Percentiles rank a stretch among this genome's conserved stretches.
phyloP scores from a whole-genome alignment of 2,329 filamentous ascomycete genomes.

The Xylariales sp. region DNA sequence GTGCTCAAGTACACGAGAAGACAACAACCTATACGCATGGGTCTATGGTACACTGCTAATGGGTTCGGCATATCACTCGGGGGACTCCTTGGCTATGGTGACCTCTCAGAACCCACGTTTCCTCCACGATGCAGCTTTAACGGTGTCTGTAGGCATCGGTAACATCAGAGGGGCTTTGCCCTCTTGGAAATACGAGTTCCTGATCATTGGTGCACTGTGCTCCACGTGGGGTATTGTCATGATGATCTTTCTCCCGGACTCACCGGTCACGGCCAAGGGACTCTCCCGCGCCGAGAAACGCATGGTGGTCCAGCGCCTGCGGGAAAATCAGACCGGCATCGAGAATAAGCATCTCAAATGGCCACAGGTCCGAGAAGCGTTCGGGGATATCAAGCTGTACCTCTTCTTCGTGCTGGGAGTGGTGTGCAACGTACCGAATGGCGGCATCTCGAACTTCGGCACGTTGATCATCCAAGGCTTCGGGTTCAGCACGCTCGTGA shows the following conservation, averaged over 20 bases:
- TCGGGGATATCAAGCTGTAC: slow-evolving; percentile 46
- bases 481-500: slow-evolving; percentile 47
- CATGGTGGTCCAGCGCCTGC: slow-evolving; percentile 40
- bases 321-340: slow-evolving; percentile 44
- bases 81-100: slow-evolving; percentile 46
- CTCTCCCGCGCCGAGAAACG: slow-evolving; percentile 37
- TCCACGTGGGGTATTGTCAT: slow-evolving; percentile 12
- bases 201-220: slow-evolving; percentile 35
- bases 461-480: slow-evolving; percentile 55
- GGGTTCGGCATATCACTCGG: slow-evolving; percentile 51
- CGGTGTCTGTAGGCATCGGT: slow-evolving; percentile 34
- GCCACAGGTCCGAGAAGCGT: slow-evolving; percentile 40
- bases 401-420: slow-evolving; percentile 47
- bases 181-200: slow-evolving; percentile 56
- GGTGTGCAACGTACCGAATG: slow-evolving; percentile 48
- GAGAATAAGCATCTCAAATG: slow-evolving; percentile 36
- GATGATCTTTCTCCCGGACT: slow-evolving; percentile 40
- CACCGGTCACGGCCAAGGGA: slow-evolving; percentile 41
- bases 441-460: slow-evolving; percentile 54
- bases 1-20: slow-evolving; percentile 43
- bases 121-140: neutral
- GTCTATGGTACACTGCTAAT: slow-evolving; percentile 51
- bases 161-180: slow-evolving; percentile 46
- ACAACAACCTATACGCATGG: slow-evolving; percentile 52
- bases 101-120: neutral